phyloP scores from a whole-genome alignment of 345 rosid species.

The Heritiera littoralis region DNA sequence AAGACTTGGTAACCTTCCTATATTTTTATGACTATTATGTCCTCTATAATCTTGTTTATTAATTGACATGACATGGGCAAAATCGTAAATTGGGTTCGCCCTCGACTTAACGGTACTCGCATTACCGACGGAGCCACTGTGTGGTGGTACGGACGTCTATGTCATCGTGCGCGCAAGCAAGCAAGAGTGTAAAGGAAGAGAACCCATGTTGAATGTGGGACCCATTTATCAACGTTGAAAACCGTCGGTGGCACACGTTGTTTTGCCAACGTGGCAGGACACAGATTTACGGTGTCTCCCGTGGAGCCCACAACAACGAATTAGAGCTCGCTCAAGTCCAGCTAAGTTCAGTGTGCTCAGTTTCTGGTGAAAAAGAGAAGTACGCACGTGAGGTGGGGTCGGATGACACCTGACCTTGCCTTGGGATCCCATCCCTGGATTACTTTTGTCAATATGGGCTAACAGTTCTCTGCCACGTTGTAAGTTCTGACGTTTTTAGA shows the following conservation, averaged over 20 bases:
- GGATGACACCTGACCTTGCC: conserved; percentile 53
- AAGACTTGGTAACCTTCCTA: conserved; percentile 31
- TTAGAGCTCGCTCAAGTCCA: conserved; percentile 30
- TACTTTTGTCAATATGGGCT: conserved; percentile 12
- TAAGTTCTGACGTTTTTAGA: conserved; percentile 3
- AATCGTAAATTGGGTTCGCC: background rate
- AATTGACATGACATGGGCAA: background rate
- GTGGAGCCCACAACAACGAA: conserved; percentile 40
- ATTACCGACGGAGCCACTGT: background rate
- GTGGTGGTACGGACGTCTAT: conserved; percentile 27
- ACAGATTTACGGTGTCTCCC: conserved; percentile 24
- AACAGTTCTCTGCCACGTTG: conserved; percentile 34
- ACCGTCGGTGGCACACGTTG: conserved; percentile 31
- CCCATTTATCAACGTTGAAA: conserved; percentile 38
- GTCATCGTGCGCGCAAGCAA: conserved; percentile 58
- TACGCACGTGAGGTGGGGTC: conserved; percentile 12
- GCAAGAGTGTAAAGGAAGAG: conserved; percentile 1
- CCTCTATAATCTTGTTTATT: background rate
- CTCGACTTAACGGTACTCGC: background rate
- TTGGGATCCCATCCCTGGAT: conserved; percentile 33
- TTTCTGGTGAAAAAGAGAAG: background rate
- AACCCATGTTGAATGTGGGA: conserved; percentile 47
- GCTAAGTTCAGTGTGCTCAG: conserved; percentile 18
- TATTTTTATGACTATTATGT: conserved; percentile 3
- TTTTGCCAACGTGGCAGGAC: conserved; percentile 24